phyloP scores from a whole-genome alignment of 352 stramenopile species.

The Globisporangium middletonii region DNA sequence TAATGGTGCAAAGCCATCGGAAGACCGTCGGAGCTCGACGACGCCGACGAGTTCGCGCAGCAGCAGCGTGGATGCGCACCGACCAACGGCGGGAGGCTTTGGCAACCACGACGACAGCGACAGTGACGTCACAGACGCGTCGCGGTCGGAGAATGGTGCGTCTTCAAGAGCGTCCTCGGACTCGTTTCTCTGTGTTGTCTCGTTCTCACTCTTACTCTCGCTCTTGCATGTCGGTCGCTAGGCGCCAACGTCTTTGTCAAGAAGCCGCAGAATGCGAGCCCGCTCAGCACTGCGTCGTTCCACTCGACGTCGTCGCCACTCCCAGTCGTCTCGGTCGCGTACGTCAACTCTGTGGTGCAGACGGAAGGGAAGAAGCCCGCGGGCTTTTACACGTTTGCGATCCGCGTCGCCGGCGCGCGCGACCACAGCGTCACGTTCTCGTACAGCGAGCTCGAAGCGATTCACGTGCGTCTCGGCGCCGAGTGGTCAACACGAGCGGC shows the following conservation, averaged over 20 bases:
- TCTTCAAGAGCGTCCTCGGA: background rate
- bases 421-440: slow-evolving; percentile 55
- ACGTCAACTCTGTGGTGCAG: slow-evolving; percentile 46
- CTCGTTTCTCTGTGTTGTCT: no score
- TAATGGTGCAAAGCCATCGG: background rate
- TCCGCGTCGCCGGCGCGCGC: slow-evolving; percentile 19
- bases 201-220: background rate
- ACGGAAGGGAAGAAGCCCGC: slow-evolving; percentile 56
- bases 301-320: background rate
- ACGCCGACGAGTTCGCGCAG: slow-evolving; percentile 13
- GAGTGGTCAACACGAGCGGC: slow-evolving; percentile 16
- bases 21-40: slow-evolving; percentile 7
- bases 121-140: slow-evolving; percentile 11
- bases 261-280: background rate
- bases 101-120: slow-evolving; percentile 11
- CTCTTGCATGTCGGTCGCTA: background rate
- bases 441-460: slow-evolving; percentile 70
- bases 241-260: slow-evolving; percentile 1
- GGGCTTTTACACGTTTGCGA: slow-evolving; percentile 66
- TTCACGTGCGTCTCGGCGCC: slow-evolving; percentile 40
- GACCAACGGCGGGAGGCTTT: slow-evolving; percentile 1
- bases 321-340: slow-evolving; percentile 31
- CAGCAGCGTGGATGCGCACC: slow-evolving; percentile 4
- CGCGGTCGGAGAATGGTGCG: slow-evolving; percentile 10
- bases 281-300: slow-evolving; percentile 5